Conservation (phyloP, 352 stramenopile genomes). For the Phytophthora sp. region DNA sequence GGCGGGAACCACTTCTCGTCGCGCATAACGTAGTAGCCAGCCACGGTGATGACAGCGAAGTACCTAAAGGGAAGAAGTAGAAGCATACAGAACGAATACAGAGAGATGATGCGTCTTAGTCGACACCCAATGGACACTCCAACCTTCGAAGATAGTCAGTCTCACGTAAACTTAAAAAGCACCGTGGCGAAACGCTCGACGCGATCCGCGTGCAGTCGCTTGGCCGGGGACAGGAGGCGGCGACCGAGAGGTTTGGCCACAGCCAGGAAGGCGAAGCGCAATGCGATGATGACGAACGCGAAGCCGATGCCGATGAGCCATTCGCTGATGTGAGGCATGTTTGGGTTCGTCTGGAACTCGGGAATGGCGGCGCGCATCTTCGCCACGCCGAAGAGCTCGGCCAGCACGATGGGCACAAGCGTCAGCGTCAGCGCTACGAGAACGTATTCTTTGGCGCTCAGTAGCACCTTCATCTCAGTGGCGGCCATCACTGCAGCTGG, state of each 20-base stretch:
- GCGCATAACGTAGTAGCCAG: slow-evolving; percentile 51
- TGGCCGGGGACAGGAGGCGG: slow-evolving; percentile 32
- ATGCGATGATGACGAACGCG: slow-evolving; percentile 36
- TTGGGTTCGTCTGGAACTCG: slow-evolving; percentile 39
- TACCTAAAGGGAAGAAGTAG: slow-evolving; percentile 27
- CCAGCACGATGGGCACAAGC: slow-evolving; percentile 40
- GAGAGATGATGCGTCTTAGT: slow-evolving; percentile 17
- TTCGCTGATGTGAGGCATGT: slow-evolving; percentile 42
- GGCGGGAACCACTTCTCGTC: slow-evolving; percentile 58
- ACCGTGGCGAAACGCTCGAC: slow-evolving; percentile 46
- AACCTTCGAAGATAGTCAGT: slow-evolving; percentile 26
- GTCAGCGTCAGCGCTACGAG: slow-evolving; percentile 36
- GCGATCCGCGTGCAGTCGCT: slow-evolving; percentile 35
- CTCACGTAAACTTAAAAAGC: slow-evolving; percentile 48
- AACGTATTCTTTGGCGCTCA: slow-evolving; percentile 45
- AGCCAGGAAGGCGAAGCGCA: slow-evolving; percentile 36
- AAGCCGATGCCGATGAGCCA: slow-evolving; percentile 34
- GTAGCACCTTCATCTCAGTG: slow-evolving; percentile 42
- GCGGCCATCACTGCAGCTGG: slow-evolving; percentile 35
- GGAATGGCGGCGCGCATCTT: slow-evolving; percentile 42
- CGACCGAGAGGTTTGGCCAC: slow-evolving; percentile 35
- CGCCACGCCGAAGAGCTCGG: slow-evolving; percentile 41
- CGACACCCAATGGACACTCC: slow-evolving; percentile 9
- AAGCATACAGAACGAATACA: not conserved
- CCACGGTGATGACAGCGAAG: slow-evolving; percentile 40